Conservation (phyloP, 23 red algal species). For the Gracilaria domingensis region DNA sequence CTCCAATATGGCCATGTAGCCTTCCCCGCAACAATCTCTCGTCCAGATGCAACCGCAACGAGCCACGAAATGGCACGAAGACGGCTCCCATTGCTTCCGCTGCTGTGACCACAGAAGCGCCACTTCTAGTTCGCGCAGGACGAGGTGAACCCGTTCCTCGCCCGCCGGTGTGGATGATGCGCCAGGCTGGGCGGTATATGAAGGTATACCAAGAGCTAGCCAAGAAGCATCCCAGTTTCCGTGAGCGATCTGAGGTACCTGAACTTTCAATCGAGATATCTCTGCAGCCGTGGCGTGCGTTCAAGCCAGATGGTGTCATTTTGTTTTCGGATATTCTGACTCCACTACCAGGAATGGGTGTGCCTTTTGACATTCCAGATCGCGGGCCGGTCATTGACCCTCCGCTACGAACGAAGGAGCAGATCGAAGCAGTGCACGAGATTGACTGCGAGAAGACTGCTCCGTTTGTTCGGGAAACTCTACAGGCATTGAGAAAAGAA, state of each 20-base stretch:
- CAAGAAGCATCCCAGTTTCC: conserved; percentile 96
- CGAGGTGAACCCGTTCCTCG: conserved; percentile 79
- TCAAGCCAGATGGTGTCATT: conserved; percentile 96
- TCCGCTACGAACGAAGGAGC: conserved; percentile 79
- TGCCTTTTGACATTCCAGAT: conserved; percentile 97
- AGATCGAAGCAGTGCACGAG: conserved; percentile 81
- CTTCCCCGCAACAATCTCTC: background rate
- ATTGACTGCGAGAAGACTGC: conserved; percentile 82
- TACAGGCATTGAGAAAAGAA: conserved; percentile 80
- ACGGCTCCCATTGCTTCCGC: conserved; percentile 18
- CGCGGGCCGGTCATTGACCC: conserved; percentile 90
- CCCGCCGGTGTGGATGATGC: conserved; percentile 99
- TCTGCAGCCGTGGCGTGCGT: conserved; percentile 95
- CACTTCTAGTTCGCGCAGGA: conserved; percentile 90
- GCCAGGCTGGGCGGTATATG: conserved; percentile 98
- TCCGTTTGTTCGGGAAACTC: conserved; percentile 95
- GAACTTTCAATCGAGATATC: conserved; percentile 98
- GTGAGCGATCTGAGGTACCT: conserved; percentile 93
- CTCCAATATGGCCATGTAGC: background rate
- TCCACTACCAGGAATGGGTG: conserved; percentile 96
- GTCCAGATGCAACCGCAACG: background rate
- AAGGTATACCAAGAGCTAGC: conserved; percentile 95
- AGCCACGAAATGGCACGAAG: background rate
- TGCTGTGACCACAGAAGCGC: conserved; percentile 57
- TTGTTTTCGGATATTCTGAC: conserved; percentile 99